phyloP scores from a whole-genome alignment of 805 yeast genomes.

The Candida berthetii region DNA sequence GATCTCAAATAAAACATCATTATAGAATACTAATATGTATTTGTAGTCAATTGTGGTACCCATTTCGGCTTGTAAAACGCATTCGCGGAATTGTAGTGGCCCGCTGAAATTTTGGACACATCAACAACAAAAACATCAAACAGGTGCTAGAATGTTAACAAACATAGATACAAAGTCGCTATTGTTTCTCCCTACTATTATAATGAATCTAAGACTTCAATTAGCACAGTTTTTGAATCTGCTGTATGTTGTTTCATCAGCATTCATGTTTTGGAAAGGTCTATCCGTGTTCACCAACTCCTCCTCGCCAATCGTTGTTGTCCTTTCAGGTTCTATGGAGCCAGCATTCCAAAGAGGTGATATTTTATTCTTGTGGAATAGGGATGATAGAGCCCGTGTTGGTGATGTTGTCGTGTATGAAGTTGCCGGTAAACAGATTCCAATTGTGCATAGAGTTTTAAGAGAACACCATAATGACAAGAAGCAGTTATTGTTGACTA shows the following conservation, averaged over 20 bases:
- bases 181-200: neutral
- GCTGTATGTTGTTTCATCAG: constrained; percentile 77
- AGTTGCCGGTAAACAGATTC: constrained; percentile 69
- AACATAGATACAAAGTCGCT: neutral
- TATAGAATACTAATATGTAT: neutral
- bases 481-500: constrained; percentile 75
- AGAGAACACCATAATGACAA: constrained; percentile 63
- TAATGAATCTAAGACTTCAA: constrained; percentile 58
- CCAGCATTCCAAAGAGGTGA: constrained; percentile 99
- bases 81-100: neutral
- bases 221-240: constrained; percentile 63
- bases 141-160: no score
- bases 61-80: neutral
- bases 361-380: constrained; percentile 84
- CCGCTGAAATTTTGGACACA: neutral
- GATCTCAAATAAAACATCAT: neutral
- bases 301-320: constrained; percentile 93
- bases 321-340: constrained; percentile 97
- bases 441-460: constrained; percentile 94
- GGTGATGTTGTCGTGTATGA: constrained; percentile 96
- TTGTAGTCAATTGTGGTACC: neutral
- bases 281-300: constrained; percentile 73
- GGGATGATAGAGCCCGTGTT: constrained; percentile 57
- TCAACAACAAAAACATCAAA: neutral
- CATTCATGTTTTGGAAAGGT: constrained; percentile 89